These are phyloP conservation scores for Populus trichocarpa DNA, from an alignment of 441 rosid genomes.

Conservation along the genomic window DNA sequence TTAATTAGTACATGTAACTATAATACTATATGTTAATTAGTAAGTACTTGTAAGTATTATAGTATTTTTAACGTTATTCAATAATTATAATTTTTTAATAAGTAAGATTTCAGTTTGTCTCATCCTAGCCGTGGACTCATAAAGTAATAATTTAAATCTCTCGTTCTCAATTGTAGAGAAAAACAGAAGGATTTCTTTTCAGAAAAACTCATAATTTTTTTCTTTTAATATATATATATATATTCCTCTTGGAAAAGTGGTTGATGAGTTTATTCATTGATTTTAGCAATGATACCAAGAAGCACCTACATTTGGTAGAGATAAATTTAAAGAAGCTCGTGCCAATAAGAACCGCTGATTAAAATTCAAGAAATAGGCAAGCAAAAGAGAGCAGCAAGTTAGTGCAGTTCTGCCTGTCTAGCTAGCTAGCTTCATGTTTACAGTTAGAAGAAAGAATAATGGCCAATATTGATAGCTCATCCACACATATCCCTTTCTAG, in stretches of 20 bases:
- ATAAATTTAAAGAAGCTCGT: neutral
- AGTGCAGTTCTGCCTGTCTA: neutral
- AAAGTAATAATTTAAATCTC: neutral
- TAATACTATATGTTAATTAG: neutral
- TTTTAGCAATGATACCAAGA: neutral
- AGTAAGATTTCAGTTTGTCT: neutral
- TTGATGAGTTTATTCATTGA: slow-evolving; percentile 4
- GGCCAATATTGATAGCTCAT: neutral
- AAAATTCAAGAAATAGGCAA: slow-evolving; percentile 12
- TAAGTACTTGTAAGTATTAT: neutral
- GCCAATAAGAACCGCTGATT: slow-evolving; percentile 12
- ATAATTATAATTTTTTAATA: too few relatives aligned
- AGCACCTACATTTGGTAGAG: slow-evolving; percentile 8
- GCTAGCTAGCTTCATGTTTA: slow-evolving; percentile 3
- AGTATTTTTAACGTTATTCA: neutral
- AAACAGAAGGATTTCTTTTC: too few relatives aligned
- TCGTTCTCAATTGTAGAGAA: neutral
- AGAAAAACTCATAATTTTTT: neutral
- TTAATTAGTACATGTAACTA: neutral
- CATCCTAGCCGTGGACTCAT: neutral
- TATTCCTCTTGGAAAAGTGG: neutral
- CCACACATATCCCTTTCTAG: neutral
- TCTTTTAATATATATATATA: neutral
- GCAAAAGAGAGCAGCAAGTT: neutral
- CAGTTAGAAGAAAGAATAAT: slow-evolving; percentile 1